phyloP scores from a whole-genome alignment of 768 basidiomycete genomes.

The Dioszegia aurantiaca region DNA sequence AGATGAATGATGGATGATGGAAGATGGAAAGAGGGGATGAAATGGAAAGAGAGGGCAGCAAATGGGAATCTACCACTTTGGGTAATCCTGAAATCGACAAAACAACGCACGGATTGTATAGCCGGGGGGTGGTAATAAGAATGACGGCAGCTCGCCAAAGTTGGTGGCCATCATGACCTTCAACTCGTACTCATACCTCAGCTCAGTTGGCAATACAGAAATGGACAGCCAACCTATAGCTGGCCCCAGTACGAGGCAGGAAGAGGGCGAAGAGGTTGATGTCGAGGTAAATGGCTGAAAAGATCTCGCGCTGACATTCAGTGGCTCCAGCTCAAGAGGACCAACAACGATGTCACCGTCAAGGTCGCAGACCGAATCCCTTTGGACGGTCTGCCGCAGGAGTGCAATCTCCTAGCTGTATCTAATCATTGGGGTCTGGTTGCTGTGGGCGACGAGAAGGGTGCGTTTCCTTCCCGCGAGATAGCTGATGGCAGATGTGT shows the following conservation, averaged over 20 bases:
- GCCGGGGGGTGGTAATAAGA: too few species aligned
- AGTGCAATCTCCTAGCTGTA: constrained; percentile 44
- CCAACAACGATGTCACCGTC: constrained; percentile 48
- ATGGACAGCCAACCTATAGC: constrained; percentile 21
- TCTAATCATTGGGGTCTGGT: constrained; percentile 45
- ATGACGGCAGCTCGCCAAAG: neutral
- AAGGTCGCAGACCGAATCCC: constrained; percentile 40
- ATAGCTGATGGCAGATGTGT: constrained; percentile 26
- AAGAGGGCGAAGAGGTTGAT: constrained; percentile 45
- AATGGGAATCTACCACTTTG: too few species aligned
- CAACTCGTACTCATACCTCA: neutral
- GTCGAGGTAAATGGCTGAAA: constrained; percentile 35
- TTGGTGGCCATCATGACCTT: neutral
- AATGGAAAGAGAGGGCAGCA: too few species aligned
- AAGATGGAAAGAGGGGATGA: too few species aligned
- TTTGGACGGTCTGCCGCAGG: constrained; percentile 40
- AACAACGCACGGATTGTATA: too few species aligned
- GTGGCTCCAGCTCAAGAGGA: constrained; percentile 47
- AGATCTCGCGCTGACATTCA: constrained; percentile 13
- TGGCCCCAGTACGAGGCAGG: constrained; percentile 29
- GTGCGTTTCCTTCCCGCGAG: constrained; percentile 21
- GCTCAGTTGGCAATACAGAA: neutral
- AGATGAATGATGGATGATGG: too few species aligned
- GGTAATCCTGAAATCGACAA: too few species aligned
- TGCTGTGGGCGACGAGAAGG: constrained; percentile 31